phyloP scores from a whole-genome alignment of 441 rosid species.

The Syzygium syzygioides region DNA sequence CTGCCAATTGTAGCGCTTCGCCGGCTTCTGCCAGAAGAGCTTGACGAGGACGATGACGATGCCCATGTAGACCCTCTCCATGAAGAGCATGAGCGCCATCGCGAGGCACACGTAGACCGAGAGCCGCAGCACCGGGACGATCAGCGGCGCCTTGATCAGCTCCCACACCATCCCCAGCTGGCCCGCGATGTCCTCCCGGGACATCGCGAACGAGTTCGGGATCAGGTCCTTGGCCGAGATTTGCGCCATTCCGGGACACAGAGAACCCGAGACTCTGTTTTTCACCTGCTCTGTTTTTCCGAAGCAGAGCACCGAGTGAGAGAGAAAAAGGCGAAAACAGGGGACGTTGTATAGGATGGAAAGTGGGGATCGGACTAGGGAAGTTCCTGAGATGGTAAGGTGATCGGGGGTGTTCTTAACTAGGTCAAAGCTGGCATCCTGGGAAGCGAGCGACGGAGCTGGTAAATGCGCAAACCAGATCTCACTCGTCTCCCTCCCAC shows the following conservation, averaged over 20 bases:
- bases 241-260: constrained; percentile 38
- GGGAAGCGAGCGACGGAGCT: neutral
- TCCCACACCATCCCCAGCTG: constrained; percentile 81
- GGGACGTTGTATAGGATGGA: neutral
- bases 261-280: neutral
- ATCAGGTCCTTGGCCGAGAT: constrained; percentile 48
- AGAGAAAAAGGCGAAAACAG: neutral
- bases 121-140: constrained; percentile 63
- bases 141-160: constrained; percentile 80
- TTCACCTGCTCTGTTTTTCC: neutral
- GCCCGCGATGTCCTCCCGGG: constrained; percentile 58
- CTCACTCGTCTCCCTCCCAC: neutral
- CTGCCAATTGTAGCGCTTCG: constrained; percentile 75
- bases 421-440: neutral
- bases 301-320: neutral
- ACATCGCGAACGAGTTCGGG: constrained; percentile 65
- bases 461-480: neutral
- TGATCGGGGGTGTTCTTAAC: neutral
- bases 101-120: constrained; percentile 57
- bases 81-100: constrained; percentile 84
- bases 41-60: constrained; percentile 80
- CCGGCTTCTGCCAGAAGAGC: constrained; percentile 84
- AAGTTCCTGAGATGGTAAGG: neutral
- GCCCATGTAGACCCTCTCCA: constrained; percentile 91
- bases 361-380: neutral